Evolutionary conservation across 2,329 filamentous ascomycete genomes (phyloP).

Genomic region (Fusarium clavum): DNA sequence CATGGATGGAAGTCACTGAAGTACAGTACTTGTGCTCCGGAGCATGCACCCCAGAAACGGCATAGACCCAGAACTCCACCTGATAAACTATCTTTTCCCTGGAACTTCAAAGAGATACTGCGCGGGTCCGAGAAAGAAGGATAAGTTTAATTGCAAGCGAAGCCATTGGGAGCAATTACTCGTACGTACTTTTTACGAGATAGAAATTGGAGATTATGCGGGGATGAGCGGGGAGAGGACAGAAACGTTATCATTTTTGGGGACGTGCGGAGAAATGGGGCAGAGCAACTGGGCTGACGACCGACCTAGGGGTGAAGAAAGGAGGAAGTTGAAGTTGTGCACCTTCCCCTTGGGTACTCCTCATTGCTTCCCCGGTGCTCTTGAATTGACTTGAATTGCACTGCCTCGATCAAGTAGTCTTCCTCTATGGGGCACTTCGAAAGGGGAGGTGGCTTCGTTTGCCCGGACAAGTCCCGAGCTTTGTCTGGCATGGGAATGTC

Average conservation of each 20-base stretch:
- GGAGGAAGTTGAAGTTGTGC: not conserved
- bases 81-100: conserved; percentile 13
- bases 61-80: conserved; percentile 9
- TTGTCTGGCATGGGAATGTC: not conserved
- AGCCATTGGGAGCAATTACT: conserved; percentile 23
- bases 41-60: conserved; percentile 33
- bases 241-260: conserved; percentile 25
- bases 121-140: not conserved
- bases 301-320: not conserved
- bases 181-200: conserved; percentile 45
- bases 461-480: conserved; percentile 15
- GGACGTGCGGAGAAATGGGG: conserved; percentile 30
- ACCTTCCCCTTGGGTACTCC: conserved; percentile 2
- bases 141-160: conserved; percentile 31
- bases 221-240: conserved; percentile 13
- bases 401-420: not conserved
- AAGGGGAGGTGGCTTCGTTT: not conserved
- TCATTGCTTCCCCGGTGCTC: not conserved
- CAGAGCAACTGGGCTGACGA: not conserved
- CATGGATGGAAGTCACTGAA: not conserved
- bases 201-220: conserved; percentile 42
- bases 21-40: conserved; percentile 33
- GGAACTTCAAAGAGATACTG: conserved; percentile 11
- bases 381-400: not conserved
- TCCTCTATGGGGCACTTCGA: not conserved